These are phyloP conservation scores for Ogataea ramenticola DNA, from an alignment of 805 yeast species.

Conservation along the genomic window DNA sequence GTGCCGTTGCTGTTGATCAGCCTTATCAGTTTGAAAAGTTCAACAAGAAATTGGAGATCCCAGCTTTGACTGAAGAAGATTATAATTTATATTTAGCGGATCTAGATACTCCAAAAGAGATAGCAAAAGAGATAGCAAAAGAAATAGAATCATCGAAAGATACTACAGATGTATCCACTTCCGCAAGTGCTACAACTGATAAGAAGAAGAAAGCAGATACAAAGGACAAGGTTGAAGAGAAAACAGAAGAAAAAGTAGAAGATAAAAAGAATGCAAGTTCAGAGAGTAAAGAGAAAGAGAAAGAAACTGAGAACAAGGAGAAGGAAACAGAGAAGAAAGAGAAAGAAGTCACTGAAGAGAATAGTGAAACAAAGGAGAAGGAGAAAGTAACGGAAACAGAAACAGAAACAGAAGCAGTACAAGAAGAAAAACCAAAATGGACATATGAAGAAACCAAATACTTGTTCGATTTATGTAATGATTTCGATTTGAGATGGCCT, in stretches of 20 bases:
- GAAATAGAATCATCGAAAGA: not conserved
- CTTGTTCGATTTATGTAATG: conserved; percentile 61
- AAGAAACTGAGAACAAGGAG: conserved; percentile 5
- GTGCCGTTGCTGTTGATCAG: conserved; percentile 33
- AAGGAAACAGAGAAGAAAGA: no score
- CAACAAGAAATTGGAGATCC: conserved; percentile 62
- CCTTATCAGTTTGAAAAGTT: conserved; percentile 71
- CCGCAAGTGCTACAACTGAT: not conserved
- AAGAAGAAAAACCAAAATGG: conserved; percentile 40
- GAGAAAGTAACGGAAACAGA: no score
- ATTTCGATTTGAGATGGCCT: conserved; percentile 62
- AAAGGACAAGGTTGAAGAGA: not conserved
- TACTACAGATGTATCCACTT: conserved; percentile 1
- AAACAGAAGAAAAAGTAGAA: not conserved
- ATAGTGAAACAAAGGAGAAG: no score
- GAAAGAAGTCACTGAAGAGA: conserved; percentile 26
- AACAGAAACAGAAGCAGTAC: conserved; percentile 12
- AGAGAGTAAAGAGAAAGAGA: not conserved
- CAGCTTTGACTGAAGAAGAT: conserved; percentile 57
- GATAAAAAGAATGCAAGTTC: not conserved
- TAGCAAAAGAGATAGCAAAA: conserved; percentile 7
- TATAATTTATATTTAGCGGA: conserved; percentile 30
- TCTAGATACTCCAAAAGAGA: conserved; percentile 23
- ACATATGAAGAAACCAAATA: conserved; percentile 68
- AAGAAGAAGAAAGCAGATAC: not conserved